Conservation (phyloP, 345 rosid genomes). For the Bretschneidera sinensis region DNA sequence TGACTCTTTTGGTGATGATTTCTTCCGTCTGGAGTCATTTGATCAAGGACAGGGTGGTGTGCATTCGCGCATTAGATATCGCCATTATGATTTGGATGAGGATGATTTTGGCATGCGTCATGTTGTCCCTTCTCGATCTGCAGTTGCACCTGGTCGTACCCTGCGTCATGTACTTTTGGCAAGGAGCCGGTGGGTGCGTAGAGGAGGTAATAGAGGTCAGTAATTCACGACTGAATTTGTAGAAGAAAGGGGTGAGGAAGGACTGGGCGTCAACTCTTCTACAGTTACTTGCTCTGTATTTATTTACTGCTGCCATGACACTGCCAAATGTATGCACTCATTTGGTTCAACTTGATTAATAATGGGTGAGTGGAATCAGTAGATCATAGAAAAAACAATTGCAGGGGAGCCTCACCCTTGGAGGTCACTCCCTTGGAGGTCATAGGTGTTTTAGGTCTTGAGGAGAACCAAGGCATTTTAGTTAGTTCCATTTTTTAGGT, state of each 20-base stretch:
- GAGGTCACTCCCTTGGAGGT: too few relatives aligned
- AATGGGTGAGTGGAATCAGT: background rate
- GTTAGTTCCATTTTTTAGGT: background rate
- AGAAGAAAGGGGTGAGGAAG: too few relatives aligned
- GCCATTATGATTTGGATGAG: conserved; percentile 38
- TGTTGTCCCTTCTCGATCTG: conserved; percentile 28
- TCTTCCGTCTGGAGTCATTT: conserved; percentile 36
- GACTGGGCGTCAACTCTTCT: background rate
- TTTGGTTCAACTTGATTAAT: background rate
- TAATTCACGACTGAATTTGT: conserved; percentile 14
- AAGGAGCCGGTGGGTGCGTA: conserved; percentile 44
- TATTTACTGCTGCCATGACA: background rate
- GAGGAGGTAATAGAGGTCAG: conserved; percentile 36
- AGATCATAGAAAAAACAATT: background rate
- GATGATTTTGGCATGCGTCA: conserved; percentile 28
- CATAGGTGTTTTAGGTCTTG: background rate
- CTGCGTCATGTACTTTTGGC: conserved; percentile 27
- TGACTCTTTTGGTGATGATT: conserved; percentile 43
- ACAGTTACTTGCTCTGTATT: background rate
- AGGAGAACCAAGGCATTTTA: background rate
- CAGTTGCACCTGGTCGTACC: conserved; percentile 28
- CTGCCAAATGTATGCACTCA: background rate
- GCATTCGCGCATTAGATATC: conserved; percentile 22
- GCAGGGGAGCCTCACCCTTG: background rate
- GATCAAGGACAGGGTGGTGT: conserved; percentile 7